Conservation (phyloP, 345 rosid genomes). For the Salix koriyanagi region DNA sequence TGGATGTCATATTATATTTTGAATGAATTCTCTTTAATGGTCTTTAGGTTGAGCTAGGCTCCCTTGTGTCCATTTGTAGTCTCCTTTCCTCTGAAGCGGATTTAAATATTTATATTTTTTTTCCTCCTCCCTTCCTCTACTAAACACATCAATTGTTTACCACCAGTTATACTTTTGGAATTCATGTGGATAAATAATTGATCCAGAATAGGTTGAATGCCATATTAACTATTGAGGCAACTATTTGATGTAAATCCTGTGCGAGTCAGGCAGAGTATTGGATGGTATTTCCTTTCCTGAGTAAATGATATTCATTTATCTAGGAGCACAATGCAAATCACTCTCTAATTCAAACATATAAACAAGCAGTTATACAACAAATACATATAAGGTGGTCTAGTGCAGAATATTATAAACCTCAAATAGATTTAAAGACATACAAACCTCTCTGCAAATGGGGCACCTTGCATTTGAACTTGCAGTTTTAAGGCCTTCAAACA, state of each 20-base stretch:
- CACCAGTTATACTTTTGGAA: neutral
- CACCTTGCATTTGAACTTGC: constrained; percentile 61
- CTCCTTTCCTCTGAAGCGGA: neutral
- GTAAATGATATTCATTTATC: neutral
- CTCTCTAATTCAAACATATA: neutral
- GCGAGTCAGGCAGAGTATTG: neutral
- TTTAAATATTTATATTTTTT: neutral
- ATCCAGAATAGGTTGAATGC: neutral
- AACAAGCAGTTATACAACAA: neutral
- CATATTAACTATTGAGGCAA: neutral
- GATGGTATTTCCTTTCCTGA: neutral
- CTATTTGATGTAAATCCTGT: neutral
- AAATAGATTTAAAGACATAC: constrained; percentile 4
- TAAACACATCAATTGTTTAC: neutral
- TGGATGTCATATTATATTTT: neutral
- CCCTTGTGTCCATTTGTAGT: neutral
- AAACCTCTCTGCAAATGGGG: constrained; percentile 93
- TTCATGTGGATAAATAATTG: neutral
- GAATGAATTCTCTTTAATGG: neutral
- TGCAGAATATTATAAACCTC: neutral
- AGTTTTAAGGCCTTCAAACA: constrained; percentile 65
- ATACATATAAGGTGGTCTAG: neutral
- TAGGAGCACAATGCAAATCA: neutral
- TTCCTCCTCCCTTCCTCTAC: neutral
- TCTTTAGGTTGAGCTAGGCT: neutral